These are phyloP conservation scores for Eimeria acervulina DNA, from an alignment of 169 alveolate genomes.

Conservation along the genomic window DNA sequence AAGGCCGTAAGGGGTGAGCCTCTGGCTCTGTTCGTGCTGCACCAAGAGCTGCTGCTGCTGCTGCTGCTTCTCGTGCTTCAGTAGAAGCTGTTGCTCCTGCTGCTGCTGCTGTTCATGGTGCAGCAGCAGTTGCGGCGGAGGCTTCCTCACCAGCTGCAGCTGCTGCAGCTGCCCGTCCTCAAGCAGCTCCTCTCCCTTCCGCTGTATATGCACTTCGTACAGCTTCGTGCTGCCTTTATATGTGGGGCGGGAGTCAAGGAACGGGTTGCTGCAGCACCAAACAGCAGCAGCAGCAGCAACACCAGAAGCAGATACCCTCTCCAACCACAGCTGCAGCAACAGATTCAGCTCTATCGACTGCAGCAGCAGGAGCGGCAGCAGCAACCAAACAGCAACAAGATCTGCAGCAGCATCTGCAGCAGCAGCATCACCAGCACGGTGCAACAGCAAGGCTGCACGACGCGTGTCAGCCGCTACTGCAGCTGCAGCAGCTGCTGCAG, in stretches of 20 bases:
- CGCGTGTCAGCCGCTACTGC: background rate
- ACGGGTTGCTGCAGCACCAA: conserved; percentile 20
- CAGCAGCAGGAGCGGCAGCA: background rate
- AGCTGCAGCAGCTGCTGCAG: background rate
- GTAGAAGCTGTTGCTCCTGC: conserved; percentile 22
- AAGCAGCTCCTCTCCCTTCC: conserved; percentile 56
- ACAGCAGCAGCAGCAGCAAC: conserved; percentile 43
- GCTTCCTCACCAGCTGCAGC: conserved; percentile 33
- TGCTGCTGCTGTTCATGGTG: conserved; percentile 35
- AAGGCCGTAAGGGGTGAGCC: conserved; percentile 5
- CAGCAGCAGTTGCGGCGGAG: conserved; percentile 34
- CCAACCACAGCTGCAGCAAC: background rate
- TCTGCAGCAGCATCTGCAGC: background rate
- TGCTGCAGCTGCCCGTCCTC: conserved; percentile 65
- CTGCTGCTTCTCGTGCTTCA: conserved; percentile 28
- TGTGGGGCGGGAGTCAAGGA: conserved; percentile 66
- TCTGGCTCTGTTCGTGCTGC: conserved; percentile 29
- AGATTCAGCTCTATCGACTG: background rate
- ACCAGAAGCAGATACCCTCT: background rate
- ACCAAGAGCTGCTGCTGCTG: conserved; percentile 3
- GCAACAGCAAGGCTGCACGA: background rate
- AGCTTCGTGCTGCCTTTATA: conserved; percentile 66
- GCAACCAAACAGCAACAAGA: background rate
- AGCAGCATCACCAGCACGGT: background rate
- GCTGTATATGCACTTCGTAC: conserved; percentile 67